A percentile compares a stretch with the other conserved stretches of the same genome.
These are phyloP conservation scores for Cicer bijugum DNA, from an alignment of 306 rosid species.

Conservation along the genomic window DNA sequence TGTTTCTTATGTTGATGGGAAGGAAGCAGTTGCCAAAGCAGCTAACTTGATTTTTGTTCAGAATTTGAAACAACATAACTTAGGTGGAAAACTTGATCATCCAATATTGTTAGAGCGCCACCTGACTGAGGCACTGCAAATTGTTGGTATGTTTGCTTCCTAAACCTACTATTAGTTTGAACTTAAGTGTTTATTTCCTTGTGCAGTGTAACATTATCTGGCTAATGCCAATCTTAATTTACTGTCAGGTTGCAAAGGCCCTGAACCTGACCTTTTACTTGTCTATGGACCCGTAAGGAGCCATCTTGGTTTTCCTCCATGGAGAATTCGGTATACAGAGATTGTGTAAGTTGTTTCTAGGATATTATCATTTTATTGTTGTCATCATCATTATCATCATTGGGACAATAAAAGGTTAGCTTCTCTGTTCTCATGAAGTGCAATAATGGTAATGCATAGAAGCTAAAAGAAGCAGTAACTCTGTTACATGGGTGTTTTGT, in stretches of 20 bases:
- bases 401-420: background rate
- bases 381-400: background rate
- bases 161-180: slow-evolving; percentile 37
- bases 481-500: slow-evolving; percentile 9
- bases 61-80: slow-evolving; percentile 52
- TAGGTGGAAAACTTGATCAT: slow-evolving; percentile 51
- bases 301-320: slow-evolving; percentile 93
- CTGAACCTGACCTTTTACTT: slow-evolving; percentile 83
- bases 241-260: slow-evolving; percentile 67
- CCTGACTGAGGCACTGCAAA: slow-evolving; percentile 69
- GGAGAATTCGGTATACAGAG: slow-evolving; percentile 91
- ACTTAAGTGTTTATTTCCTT: slow-evolving; percentile 36
- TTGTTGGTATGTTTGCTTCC: slow-evolving; percentile 67
- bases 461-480: slow-evolving; percentile 37
- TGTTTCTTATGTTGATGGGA: slow-evolving; percentile 72
- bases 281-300: slow-evolving; percentile 89
- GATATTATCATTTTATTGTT: background rate
- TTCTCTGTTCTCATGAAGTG: slow-evolving; percentile 26
- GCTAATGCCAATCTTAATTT: slow-evolving; percentile 27
- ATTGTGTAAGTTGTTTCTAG: slow-evolving; percentile 65
- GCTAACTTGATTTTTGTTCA: slow-evolving; percentile 69
- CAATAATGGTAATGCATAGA: slow-evolving; percentile 3
- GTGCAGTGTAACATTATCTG: slow-evolving; percentile 30
- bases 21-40: slow-evolving; percentile 78
- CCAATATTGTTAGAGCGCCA: slow-evolving; percentile 58